A percentile compares a stretch with the other conserved stretches of the same genome.
Evolutionary conservation across 2,329 filamentous ascomycete species (phyloP).

Genomic region (Shiraia bambusicola): DNA sequence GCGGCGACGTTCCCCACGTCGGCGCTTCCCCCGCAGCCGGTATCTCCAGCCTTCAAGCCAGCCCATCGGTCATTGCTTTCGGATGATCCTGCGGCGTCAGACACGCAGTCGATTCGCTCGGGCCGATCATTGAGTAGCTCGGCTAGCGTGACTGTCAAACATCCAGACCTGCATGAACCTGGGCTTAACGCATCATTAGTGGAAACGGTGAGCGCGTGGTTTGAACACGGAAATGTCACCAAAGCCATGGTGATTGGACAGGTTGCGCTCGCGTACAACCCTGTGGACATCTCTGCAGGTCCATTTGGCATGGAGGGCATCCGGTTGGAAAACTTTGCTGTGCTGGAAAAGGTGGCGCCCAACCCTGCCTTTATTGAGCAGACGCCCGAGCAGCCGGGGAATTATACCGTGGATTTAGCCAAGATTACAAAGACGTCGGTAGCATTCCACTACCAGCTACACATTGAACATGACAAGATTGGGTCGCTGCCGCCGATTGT

Average conservation of each 20-base stretch:
- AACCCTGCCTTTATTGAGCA: conserved; percentile 89
- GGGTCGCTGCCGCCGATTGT: conserved; percentile 69
- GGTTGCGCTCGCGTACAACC: conserved; percentile 82
- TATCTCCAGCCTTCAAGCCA: conserved; percentile 40
- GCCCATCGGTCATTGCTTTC: conserved; percentile 39
- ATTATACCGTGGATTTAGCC: conserved; percentile 75
- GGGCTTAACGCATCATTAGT: conserved; percentile 88
- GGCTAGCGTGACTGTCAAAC: conserved; percentile 63
- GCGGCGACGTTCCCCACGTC: conserved; percentile 23
- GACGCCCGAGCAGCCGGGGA: conserved; percentile 67
- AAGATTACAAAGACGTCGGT: conserved; percentile 72
- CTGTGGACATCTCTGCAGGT: conserved; percentile 48
- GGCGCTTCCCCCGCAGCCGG: conserved; percentile 32
- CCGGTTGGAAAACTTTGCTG: conserved; percentile 81
- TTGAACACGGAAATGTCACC: conserved; percentile 71
- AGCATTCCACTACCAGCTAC: conserved; percentile 90
- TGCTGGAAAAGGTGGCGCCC: conserved; percentile 88
- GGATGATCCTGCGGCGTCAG: conserved; percentile 66
- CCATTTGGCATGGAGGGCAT: conserved; percentile 62
- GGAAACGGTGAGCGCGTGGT: conserved; percentile 84
- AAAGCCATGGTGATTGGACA: conserved; percentile 80
- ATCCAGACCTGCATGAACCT: conserved; percentile 76
- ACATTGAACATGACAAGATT: conserved; percentile 60
- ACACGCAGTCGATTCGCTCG: conserved; percentile 89
- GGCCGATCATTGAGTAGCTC: conserved; percentile 74